Conservation (phyloP, 306 rosid genomes). For the Malus sylvestris region DNA sequence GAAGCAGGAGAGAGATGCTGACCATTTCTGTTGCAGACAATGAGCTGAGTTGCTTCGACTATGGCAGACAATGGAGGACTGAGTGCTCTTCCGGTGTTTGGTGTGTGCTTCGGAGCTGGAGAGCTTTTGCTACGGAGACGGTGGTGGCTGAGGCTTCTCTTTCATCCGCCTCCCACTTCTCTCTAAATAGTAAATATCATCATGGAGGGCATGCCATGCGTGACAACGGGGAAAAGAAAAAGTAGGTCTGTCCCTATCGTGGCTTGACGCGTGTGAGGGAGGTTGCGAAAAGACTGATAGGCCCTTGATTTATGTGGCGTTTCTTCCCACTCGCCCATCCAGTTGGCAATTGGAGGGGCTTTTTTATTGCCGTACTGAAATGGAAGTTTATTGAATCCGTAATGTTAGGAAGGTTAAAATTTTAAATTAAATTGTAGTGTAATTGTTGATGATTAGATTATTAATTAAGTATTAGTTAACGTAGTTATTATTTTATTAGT, state of each 20-base stretch:
- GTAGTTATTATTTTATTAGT: no score
- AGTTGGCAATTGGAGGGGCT: neutral
- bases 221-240: conserved; percentile 15
- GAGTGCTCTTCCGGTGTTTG: no score
- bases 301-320: neutral
- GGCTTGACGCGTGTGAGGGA: conserved; percentile 4
- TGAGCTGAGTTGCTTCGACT: neutral
- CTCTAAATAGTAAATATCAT: conserved; percentile 20
- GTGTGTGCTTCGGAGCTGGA: neutral
- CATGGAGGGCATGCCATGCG: conserved; percentile 25
- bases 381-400: no score
- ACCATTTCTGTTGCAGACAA: conserved; percentile 24
- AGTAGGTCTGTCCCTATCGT: conserved; percentile 14
- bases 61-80: neutral
- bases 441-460: no score
- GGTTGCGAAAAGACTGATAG: neutral
- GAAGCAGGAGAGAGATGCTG: neutral
- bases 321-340: neutral
- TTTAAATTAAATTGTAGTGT: no score
- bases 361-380: neutral
- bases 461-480: no score
- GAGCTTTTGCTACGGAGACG: neutral
- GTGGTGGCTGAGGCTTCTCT: neutral
- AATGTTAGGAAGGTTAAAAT: fast-evolving
- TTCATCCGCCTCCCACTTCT: neutral